Percentiles rank a stretch among this genome's conserved stretches.
Conservation (phyloP, 805 yeast species). For the Lachancea mirantina region DNA sequence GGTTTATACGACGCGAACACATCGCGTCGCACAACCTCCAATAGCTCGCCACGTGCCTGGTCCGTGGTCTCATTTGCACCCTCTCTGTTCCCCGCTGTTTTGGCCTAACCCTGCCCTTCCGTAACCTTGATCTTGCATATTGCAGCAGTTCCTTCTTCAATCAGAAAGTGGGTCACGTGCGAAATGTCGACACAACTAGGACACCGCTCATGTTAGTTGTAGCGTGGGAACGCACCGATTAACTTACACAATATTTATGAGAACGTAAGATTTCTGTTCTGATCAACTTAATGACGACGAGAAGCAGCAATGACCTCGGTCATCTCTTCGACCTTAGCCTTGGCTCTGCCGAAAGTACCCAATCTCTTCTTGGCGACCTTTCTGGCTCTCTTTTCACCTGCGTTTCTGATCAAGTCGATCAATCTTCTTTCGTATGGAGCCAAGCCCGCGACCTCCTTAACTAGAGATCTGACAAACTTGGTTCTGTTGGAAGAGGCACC, state of each 20-base stretch:
- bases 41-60: too few relatives aligned
- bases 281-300: conserved; percentile 69
- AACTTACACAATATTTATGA: conserved; percentile 11
- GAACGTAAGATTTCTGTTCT: conserved; percentile 8
- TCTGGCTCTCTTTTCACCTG: conserved; percentile 99
- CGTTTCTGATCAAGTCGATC: conserved; percentile 98
- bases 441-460: conserved; percentile 95
- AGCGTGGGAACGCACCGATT: conserved; percentile 8
- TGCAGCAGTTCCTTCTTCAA: too few relatives aligned
- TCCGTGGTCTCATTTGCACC: too few relatives aligned
- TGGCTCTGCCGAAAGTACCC: conserved; percentile 99
- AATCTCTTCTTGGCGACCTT: conserved; percentile 99
- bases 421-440: conserved; percentile 99
- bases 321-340: conserved; percentile 99
- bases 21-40: too few relatives aligned
- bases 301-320: conserved; percentile 92
- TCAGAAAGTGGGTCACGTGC: too few relatives aligned
- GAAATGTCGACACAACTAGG: too few relatives aligned
- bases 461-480: conserved; percentile 87
- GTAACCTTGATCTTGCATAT: too few relatives aligned
- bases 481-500: conserved; percentile 96
- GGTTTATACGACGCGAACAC: too few relatives aligned
- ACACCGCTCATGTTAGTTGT: too few relatives aligned
- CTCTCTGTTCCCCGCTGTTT: too few relatives aligned
- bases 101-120: too few relatives aligned